These are phyloP conservation scores for Thalassia testudinum DNA, from an alignment of 116 monocot genomes.

Conservation along the genomic window DNA sequence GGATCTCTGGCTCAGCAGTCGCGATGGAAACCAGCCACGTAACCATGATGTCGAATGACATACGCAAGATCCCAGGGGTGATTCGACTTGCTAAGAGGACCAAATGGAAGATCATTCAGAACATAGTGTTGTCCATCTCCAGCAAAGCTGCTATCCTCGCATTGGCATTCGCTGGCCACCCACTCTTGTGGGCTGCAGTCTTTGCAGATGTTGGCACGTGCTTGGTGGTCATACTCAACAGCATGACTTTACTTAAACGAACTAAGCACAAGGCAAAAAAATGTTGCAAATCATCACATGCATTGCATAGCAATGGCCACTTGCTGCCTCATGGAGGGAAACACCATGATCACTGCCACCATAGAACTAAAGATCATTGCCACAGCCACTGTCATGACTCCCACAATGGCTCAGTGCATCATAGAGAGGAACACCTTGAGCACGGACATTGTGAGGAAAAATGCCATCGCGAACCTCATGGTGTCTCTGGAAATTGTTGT, in stretches of 20 bases:
- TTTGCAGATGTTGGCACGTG: constrained; percentile 94
- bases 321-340: background rate
- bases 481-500: background rate
- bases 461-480: background rate
- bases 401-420: background rate
- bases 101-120: constrained; percentile 40
- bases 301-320: constrained; percentile 1
- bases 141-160: constrained; percentile 61
- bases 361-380: background rate
- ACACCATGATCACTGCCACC: background rate
- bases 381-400: background rate
- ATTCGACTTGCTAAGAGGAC: constrained; percentile 64
- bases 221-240: constrained; percentile 72
- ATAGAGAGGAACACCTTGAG: too few relatives aligned
- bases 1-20: constrained; percentile 86
- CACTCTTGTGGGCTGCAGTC: constrained; percentile 88
- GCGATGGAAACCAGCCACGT: constrained; percentile 88
- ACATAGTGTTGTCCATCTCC: constrained; percentile 54
- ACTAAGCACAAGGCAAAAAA: constrained; percentile 20
- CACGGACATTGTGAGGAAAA: background rate
- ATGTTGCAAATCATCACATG: constrained; percentile 24
- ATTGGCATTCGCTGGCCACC: constrained; percentile 67
- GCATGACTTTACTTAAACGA: constrained; percentile 45
- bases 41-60: constrained; percentile 90
- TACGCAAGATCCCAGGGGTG: constrained; percentile 60